Base-by-base conservation (phyloP, 2,329 filamentous ascomycete genomes). In the Samsoniella hepiali region DNA sequence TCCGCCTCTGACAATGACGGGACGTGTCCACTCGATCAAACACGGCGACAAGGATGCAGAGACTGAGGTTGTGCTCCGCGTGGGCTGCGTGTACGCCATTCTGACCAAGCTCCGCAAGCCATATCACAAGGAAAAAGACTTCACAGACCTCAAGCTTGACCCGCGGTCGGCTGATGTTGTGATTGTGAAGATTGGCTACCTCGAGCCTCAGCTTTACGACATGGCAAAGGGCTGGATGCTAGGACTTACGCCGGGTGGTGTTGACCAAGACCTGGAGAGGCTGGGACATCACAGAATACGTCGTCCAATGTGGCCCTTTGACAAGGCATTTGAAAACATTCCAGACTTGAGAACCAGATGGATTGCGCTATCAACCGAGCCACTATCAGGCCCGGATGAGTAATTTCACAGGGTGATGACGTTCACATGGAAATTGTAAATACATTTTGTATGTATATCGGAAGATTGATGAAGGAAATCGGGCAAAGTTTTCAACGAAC, bases 141-240 rank as follows among this genome's bases (percentile, higher is more conserved):
- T 84, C 65, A 80, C 77, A 0, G 78, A 79, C 3, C 74, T 84
- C 0, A 63, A 78, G 50, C 76, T 85, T 1, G 54, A 71, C 9
- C 81, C 82, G 1, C 76, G 81, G 2, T 67, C 73, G 5, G 76
- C 78, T 0, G 80, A 82, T 65, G 77, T 84, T 29, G 81, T 84
- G 0, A 77, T 84, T 50, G 81, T 84, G 31, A 84, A 84, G 70
- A 84, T 84, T 51, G 82, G 82, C 17, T 85, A 84, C 63, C 70
- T 85, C 1, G 82, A 84, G 68, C 82, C 82, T 3, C 78, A 84
- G 67, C 71, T 84, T 5, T 83, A 82, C 64, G 77, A 77, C 58
- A 84, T 84, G 81, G 78, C 81, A 0, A 74, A 73, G 8, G 81
- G 80, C 60, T 84, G 82, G 82, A 83, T 84, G 78, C 74, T 84